Base-by-base conservation (phyloP, 2,329 filamentous ascomycete genomes). In the Neodidymelliopsis sp. region DNA sequence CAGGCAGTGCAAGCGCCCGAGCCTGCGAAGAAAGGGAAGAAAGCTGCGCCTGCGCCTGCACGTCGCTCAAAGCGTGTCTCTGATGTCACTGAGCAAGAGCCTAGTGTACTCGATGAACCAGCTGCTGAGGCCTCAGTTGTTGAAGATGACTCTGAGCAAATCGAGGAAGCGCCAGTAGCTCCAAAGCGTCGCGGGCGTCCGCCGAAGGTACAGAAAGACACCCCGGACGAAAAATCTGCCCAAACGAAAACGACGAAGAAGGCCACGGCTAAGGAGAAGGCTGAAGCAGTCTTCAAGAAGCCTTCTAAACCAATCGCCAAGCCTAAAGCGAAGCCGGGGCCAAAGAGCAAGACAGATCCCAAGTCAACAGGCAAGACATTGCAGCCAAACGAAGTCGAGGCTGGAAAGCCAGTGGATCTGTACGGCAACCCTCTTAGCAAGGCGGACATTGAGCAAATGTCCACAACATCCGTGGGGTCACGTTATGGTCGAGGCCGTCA, bases 401-500 rank as follows among this genome's bases (percentile, higher is more conserved):
- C 59, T 35, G 70, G 66, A 15, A 71, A 60, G 39, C 58, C 70
- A 13, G 65, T 72, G 10, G 65, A 71, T 41, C 51, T 49, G 11
- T 57, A 63, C 20, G 68, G 69, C 4, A 68, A 69, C 4, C 67
- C 68, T 10, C 59, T 72, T 22, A 62, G 60, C 23, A 65, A 64
- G 34, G 62, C 65, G 16, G 67, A 69, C 11, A 56, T 72, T 6
- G 67, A 71, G 25, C 60, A 66, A 16, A 67, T 70, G 59, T 71
- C 69, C 6, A 63, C 57, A 5, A 63, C 62, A 6, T 70, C 68
- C n/a, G 54, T 57, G 8, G 60, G 59, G 2, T 68, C 69, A 16
- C 57, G 68, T 22, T 70, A 59, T 25, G 66, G 65, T 15, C 64
- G 68, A 16, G 68, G 68, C n/a, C 63, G 69, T n/a, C 59, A 68